Conservation (phyloP, 163 green algal genomes). For the Volvox carteri region DNA sequence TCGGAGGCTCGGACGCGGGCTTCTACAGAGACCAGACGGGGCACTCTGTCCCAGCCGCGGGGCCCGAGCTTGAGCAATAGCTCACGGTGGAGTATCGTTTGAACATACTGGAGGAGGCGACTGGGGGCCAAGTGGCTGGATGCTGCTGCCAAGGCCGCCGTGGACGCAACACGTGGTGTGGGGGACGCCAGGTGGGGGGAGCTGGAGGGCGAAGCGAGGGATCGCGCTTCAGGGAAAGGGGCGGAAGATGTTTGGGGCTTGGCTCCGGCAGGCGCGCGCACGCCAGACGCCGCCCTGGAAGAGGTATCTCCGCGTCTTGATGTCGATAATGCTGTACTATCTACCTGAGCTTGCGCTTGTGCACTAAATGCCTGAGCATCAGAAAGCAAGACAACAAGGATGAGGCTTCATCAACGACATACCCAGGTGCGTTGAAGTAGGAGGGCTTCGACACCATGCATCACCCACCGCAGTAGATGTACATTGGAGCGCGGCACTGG, state of each 20-base stretch:
- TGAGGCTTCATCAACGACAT: neutral
- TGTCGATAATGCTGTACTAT: neutral
- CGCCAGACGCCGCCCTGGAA: neutral
- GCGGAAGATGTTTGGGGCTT: neutral
- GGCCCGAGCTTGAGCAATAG: constrained; percentile 57
- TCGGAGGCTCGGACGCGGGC: constrained; percentile 10
- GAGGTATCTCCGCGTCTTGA: neutral
- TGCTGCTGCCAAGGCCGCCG: neutral
- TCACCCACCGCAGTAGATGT: neutral
- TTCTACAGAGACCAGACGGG: constrained; percentile 14
- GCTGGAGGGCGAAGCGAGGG: neutral
- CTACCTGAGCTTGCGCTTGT: neutral
- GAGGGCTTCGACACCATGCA: neutral
- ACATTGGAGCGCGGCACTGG: neutral
- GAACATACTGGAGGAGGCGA: neutral
- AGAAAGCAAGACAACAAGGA: neutral
- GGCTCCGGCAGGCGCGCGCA: neutral
- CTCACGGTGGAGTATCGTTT: constrained; percentile 47
- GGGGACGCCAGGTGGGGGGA: neutral
- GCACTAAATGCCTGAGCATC: constrained; percentile 40
- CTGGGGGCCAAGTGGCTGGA: constrained; percentile 15
- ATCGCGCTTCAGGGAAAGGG: neutral
- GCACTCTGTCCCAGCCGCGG: constrained; percentile 37
- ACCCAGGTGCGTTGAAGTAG: neutral
- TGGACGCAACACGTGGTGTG: neutral